phyloP scores from a whole-genome alignment of 176 grass and related monocot genomes.

The Chloris gayana region DNA sequence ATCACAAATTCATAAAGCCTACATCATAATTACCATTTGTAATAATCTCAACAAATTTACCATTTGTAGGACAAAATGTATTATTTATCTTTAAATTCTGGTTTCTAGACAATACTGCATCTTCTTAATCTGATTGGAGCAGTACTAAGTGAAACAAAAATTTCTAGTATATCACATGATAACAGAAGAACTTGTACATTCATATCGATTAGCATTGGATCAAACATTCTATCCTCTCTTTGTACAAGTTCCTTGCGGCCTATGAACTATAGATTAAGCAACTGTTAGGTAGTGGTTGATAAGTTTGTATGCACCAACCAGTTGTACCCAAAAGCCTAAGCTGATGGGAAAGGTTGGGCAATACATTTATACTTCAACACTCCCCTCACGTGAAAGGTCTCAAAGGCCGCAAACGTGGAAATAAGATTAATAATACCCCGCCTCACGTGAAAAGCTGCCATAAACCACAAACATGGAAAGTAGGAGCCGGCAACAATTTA shows the following conservation, averaged over 20 bases:
- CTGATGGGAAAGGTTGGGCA: too few relatives aligned
- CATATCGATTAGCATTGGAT: not conserved
- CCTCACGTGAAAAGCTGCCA: too few relatives aligned
- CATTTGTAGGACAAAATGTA: not conserved
- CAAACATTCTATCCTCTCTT: not conserved
- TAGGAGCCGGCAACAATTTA: too few relatives aligned
- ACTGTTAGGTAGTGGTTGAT: not conserved
- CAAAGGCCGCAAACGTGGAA: too few relatives aligned
- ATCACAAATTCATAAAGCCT: not conserved
- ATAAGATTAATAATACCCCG: too few relatives aligned
- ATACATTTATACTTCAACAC: too few relatives aligned
- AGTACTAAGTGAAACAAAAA: not conserved
- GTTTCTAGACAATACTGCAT: not conserved
- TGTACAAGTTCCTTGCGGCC: not conserved
- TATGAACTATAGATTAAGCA: not conserved
- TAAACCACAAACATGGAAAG: too few relatives aligned
- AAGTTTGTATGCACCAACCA: too few relatives aligned
- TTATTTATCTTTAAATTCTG: constrained; percentile 5
- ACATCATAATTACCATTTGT: not conserved
- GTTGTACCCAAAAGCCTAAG: too few relatives aligned
- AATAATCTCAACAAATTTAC: too few relatives aligned
- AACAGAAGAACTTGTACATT: not conserved
- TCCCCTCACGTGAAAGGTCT: too few relatives aligned
- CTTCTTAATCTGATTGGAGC: not conserved
- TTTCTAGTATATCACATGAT: not conserved